Conservation (phyloP, 441 rosid species). For the Codiaeum variegatum region DNA sequence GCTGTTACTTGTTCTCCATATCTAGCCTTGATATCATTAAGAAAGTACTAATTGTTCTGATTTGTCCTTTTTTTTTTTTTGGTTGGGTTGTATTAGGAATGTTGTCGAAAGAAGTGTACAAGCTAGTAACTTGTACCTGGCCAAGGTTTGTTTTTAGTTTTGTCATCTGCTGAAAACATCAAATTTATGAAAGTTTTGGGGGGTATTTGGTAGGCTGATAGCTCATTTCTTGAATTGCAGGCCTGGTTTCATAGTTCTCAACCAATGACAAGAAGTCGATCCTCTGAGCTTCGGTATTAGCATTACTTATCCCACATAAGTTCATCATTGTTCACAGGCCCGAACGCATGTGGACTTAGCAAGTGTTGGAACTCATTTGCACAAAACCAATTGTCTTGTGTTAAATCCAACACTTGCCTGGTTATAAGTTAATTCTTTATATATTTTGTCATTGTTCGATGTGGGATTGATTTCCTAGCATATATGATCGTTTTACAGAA, state of each 20-base stretch:
- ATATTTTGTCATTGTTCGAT: no score
- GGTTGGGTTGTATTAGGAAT: slow-evolving; percentile 35
- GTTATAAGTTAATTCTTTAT: no score
- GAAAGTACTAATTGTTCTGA: not conserved
- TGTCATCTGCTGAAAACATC: slow-evolving; percentile 10
- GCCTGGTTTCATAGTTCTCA: slow-evolving; percentile 74
- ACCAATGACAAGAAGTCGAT: slow-evolving; percentile 74
- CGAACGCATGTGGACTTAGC: no score
- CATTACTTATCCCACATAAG: not conserved
- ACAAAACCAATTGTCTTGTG: no score
- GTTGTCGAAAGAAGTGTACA: slow-evolving; percentile 43
- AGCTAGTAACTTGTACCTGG: slow-evolving; percentile 48
- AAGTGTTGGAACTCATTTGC: no score
- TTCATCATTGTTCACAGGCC: not conserved
- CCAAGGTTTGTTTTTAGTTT: slow-evolving; percentile 42
- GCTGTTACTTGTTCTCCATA: not conserved
- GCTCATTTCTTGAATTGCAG: slow-evolving; percentile 30
- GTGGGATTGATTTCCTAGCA: no score
- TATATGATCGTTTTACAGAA: slow-evolving; percentile 35
- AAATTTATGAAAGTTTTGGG: not conserved
- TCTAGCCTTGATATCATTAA: not conserved
- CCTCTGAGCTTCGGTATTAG: slow-evolving; percentile 60
- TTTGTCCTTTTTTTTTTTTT: not conserved
- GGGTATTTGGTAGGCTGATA: slow-evolving; percentile 4
- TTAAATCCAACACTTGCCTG: no score